phyloP scores from a whole-genome alignment of 2,329 filamentous ascomycete genomes.

The Neofusicoccum ribis region DNA sequence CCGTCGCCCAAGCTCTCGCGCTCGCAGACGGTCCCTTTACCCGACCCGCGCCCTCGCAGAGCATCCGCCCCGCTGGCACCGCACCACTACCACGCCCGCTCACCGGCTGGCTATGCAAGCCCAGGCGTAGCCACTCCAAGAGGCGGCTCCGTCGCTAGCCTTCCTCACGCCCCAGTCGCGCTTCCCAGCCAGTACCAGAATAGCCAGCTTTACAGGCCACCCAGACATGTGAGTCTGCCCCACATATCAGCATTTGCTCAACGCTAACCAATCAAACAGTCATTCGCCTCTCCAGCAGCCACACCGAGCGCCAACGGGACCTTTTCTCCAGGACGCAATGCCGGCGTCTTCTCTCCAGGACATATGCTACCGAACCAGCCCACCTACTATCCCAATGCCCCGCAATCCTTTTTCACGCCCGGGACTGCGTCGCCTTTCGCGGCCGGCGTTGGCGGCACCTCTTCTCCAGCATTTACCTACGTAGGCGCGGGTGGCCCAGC shows the following conservation, averaged over 20 bases:
- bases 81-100: not conserved
- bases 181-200: constrained; percentile 11
- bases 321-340: not conserved
- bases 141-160: not conserved
- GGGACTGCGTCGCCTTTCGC: constrained; percentile 2
- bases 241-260: not conserved
- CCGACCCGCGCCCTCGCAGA: not conserved
- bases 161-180: constrained; percentile 2
- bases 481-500: not conserved
- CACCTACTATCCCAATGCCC: not conserved
- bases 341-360: not conserved
- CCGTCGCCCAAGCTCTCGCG: not conserved
- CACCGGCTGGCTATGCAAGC: not conserved
- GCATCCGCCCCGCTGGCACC: constrained; percentile 1
- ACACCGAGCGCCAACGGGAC: not conserved
- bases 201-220: constrained; percentile 9
- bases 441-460: not conserved
- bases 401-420: not conserved
- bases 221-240: constrained; percentile 8
- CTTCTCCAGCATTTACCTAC: not conserved
- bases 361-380: constrained; percentile 5
- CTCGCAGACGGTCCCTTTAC: not conserved
- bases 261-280: not conserved
- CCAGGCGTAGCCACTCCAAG: not conserved
- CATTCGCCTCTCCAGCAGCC: not conserved